Evolutionary conservation across 305 asterid genomes (phyloP).

Genomic region (Ajuga reptans): DNA sequence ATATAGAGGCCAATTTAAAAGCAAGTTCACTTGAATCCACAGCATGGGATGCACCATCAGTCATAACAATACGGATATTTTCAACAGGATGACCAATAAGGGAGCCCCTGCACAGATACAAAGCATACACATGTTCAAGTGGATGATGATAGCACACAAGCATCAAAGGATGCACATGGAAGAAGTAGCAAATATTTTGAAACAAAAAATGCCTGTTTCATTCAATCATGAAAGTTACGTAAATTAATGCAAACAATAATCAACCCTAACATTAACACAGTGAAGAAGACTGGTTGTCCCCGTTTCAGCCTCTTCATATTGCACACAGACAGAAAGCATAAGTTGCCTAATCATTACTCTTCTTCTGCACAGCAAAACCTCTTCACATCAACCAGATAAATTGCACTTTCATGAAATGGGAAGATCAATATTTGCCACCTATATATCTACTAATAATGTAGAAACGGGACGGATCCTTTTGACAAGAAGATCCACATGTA

Average conservation of each 20-base stretch:
- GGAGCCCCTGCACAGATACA: slow-evolving; percentile 66
- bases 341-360: background rate
- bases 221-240: background rate
- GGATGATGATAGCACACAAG: background rate
- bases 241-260: background rate
- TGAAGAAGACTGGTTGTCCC: background rate
- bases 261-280: background rate
- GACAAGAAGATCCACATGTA: background rate
- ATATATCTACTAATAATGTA: background rate
- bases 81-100: slow-evolving; percentile 96
- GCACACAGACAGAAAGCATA: background rate
- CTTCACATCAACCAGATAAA: background rate
- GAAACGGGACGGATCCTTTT: background rate
- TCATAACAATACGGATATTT: slow-evolving; percentile 76
- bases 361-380: background rate
- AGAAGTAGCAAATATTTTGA: background rate
- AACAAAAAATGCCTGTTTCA: background rate
- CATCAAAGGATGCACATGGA: background rate
- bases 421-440: background rate
- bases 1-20: slow-evolving; percentile 88
- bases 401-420: background rate
- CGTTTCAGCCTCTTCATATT: background rate
- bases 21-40: slow-evolving; percentile 99
- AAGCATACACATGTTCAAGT: slow-evolving; percentile 14
- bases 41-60: slow-evolving; percentile 87